Base-by-base conservation (phyloP, 805 yeast genomes). In the Cyberlindnera maritima region DNA sequence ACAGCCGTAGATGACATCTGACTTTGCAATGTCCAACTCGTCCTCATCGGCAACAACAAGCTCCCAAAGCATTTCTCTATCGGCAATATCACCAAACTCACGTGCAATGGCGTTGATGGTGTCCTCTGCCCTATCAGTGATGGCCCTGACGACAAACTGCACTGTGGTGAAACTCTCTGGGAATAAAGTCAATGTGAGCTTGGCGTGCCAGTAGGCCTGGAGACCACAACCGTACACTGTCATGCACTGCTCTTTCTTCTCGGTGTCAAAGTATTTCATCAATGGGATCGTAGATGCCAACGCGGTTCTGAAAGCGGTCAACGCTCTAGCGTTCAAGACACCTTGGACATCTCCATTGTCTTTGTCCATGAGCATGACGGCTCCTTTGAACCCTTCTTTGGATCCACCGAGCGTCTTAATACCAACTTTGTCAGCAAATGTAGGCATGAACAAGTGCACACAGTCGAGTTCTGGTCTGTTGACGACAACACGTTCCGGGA, bases 271-370 rank as follows among this genome's bases (percentile, higher is more conserved):
- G 14, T 60, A 57, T 47, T 70, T 72, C 12, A 62, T 64, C 47
- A 81, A 57, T 0, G 79, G 77, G 17, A 80, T 58, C 7, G 75
- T 68, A 23, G 80, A 73, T 23, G 80, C 77, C 46, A 83, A 65
- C 0, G 87, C 87, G 3, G 89, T 83, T 58, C 88, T 70, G 52
- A 82, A 80, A 0, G 85, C 88, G 2, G 88, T 83, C 33, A 81
- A 60, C 1, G 80, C 71, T 43, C 69, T 68, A 2, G 85, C 88
- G 55, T 80, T 81, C 32, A 83, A 58, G 3, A 81, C 65, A 3
- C 85, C 88, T 10, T 62, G 41, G 8, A 80, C 60, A 25, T 66
- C 67, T 2, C 88, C 89, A 21, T 74, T 73, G 7, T 57, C 51
- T 39, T 76, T 74, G 52, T 80, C 76, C 21, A 81, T 52, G 11